Evolutionary conservation across 129 eudicot species (phyloP), one percentile per base, ranked within the genome.

Genomic region (Centaurea solstitialis): DNA sequence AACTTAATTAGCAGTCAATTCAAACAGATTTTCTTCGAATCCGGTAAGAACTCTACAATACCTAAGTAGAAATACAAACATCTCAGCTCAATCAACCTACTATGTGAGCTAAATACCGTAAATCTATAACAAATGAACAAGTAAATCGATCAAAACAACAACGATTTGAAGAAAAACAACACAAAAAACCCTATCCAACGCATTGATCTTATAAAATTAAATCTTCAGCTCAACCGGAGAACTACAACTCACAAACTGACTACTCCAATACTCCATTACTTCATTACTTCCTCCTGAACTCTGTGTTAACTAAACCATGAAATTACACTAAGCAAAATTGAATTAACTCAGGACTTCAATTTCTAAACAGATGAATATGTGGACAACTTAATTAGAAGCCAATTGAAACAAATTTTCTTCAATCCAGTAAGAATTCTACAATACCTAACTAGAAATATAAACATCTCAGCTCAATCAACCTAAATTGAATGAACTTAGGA

Each of bases 401-500:
- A 67, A 28, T 28, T 67, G 10, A 17, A 41, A 26, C 67, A 78
- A 28, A 77, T 20, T 13, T 9, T 76, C 38, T 4, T 65, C 26
- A 18, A 65, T 24, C 72, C 22, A 1, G 30, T 66, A 11, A 10
- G 9, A 37, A 37, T 37, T 18, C 23, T 21, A 3, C 40, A 65
- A 64, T 21, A 23, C 9, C 61, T 76, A 38, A 37, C 28, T 37
- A 21, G 53, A 70, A 70, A 70, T 18, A 38, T 61, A 6, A 39
- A 76, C 80, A 12, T 64, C 23, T 66, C 2, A 64, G 61, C 80
- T 22, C 6, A 65, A 66, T 77, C 73, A 39, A 40, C 73, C 39
- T 23, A n/a, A 70, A 75, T 8, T 7, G 18, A 20, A 71, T 20
- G 59, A n/a, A 39, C 28, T 71, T 20, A 26, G 59, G 59, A 71